Conservation (phyloP, 2,329 filamentous ascomycete species). For the Conoideocrella luteorostrata region DNA sequence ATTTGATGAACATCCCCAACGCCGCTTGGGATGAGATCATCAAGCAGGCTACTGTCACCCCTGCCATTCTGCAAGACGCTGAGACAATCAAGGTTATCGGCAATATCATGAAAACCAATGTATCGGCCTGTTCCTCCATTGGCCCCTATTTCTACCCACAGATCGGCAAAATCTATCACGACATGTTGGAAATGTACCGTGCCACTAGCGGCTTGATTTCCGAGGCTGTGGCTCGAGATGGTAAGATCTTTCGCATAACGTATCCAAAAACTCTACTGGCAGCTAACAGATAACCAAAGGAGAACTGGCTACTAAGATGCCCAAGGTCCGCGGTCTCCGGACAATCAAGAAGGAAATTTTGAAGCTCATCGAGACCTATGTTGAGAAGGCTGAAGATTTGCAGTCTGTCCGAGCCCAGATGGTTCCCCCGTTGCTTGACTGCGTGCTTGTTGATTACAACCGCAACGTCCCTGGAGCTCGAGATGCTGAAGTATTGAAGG, state of each 20-base stretch:
- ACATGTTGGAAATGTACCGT: conserved; percentile 99
- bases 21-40: conserved; percentile 95
- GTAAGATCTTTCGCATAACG: conserved; percentile 40
- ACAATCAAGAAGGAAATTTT: conserved; percentile 99
- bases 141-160: conserved; percentile 97
- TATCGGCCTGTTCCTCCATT: conserved; percentile 95
- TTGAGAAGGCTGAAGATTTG: conserved; percentile 94
- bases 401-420: conserved; percentile 90
- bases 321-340: conserved; percentile 85
- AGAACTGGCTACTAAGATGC: conserved; percentile 93
- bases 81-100: conserved; percentile 98
- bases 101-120: conserved; percentile 99
- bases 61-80: conserved; percentile 78
- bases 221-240: conserved; percentile 79
- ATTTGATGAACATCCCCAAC: conserved; percentile 92
- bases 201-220: conserved; percentile 96
- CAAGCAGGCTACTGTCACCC: conserved; percentile 74
- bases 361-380: conserved; percentile 96
- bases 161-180: conserved; percentile 93
- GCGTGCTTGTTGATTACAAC: conserved; percentile 92
- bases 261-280: not conserved
- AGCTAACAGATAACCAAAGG: conserved; percentile 39
- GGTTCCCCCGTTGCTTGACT: conserved; percentile 91
- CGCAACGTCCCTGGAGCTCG: conserved; percentile 92
- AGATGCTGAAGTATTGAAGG: conserved; percentile 92